Conservation (phyloP, 148 eudicot species). For the Dysphania ambrosioides region DNA sequence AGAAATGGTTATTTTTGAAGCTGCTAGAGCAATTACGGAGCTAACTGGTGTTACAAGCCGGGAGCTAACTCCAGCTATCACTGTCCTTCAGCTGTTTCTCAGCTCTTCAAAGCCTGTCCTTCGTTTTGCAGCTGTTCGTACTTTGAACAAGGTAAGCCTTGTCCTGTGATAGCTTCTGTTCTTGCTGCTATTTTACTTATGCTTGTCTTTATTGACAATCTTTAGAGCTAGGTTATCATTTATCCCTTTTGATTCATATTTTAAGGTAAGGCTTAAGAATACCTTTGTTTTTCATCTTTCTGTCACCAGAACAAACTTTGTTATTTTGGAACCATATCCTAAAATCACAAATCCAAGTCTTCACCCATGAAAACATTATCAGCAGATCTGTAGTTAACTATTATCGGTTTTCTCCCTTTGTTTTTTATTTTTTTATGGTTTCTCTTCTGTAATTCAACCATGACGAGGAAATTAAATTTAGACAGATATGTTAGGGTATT, state of each 20-base stretch:
- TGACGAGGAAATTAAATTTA: not conserved
- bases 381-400: not conserved
- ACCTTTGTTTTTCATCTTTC: not conserved
- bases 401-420: not conserved
- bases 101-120: constrained; percentile 98
- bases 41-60: constrained; percentile 82
- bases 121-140: constrained; percentile 97
- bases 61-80: constrained; percentile 93
- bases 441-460: not conserved
- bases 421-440: not conserved
- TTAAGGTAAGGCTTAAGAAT: not conserved
- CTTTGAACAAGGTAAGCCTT: constrained; percentile 77
- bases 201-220: not conserved
- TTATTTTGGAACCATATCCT: not conserved
- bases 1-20: constrained; percentile 98
- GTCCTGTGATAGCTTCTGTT: not conserved
- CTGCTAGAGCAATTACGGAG: constrained; percentile 97
- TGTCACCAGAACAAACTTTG: not conserved
- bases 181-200: too few relatives aligned
- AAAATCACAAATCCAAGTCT: not conserved
- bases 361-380: not conserved
- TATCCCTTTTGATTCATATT: not conserved
- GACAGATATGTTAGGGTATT: too few relatives aligned
- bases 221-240: not conserved
- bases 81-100: constrained; percentile 87